Evolutionary conservation across 208 protist species (phyloP), one percentile per base, ranked within the genome.

Genomic region (Leishmania major): DNA sequence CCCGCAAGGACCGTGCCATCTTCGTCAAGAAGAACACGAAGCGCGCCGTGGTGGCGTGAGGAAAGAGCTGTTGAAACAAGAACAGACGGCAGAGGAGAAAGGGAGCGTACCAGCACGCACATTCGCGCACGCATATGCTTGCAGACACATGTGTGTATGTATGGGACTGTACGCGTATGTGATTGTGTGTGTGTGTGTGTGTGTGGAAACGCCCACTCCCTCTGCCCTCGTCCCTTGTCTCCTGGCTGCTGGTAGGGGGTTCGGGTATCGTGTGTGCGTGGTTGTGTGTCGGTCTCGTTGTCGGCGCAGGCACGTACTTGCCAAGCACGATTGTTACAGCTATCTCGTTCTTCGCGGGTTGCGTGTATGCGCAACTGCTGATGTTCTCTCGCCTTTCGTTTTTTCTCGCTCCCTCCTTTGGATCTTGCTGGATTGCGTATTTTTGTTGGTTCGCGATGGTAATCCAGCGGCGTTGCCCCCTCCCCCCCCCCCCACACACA

Each of bases 11-110:
- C 74, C 92, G 92, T 71, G 93, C 91, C 74, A 89, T 93, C 84
- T 89, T 97, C 87, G 86, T 91, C 86, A 95, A 94, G 90, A 96
- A 94, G 92, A 84, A 86, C 90, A 91, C 90, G 83, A 95, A 93
- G 86, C 93, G 93, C 90, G 90, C 91, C 69, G 83, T 96, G 66
- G 93, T 96, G 80, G 84, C 84, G 72, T 96, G 90, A 91, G 83
- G 51, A 17, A 62, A 28, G 40, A 5, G 3, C 45, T 55, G 7
- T 10, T 74, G 40, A 31, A 35, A 1, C 11, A 17, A 31, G 70
- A 31, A 17, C 28, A 25, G 70, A 31, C n/a, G 45, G 70, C 22
- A 28, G 45, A 74, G 69, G 45, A 4, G 17, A n/a, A 13, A 47
- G 15, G 51, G 31, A 43, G 13, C 10, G 73, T 77, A 17, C 22